These are phyloP conservation scores for Paraleonurus japonicus DNA, from an alignment of 257 asterid genomes.

Conservation along the genomic window DNA sequence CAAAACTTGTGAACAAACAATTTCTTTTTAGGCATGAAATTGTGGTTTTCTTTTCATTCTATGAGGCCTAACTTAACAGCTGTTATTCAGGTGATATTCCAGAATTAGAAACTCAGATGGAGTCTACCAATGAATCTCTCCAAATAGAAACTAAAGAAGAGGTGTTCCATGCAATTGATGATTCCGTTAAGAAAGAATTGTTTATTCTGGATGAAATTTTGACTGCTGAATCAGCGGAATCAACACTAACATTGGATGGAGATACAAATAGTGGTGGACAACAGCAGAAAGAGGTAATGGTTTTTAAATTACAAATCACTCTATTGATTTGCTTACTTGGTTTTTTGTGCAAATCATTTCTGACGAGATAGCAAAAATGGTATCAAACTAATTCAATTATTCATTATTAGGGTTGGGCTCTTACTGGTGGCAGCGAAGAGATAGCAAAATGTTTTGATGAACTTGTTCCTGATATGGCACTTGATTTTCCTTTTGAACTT, in stretches of 20 bases:
- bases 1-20: constrained; percentile 3
- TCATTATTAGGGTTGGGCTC: constrained; percentile 71
- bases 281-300: constrained; percentile 60
- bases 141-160: constrained; percentile 43
- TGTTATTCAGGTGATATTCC: constrained; percentile 35
- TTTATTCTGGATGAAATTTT: constrained; percentile 77
- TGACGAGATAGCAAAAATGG: too few relatives aligned
- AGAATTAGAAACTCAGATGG: constrained; percentile 38
- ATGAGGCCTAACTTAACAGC: constrained; percentile 30
- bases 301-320: constrained; percentile 7
- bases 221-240: constrained; percentile 50
- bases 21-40: constrained; percentile 2
- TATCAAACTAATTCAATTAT: constrained; percentile 14
- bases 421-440: constrained; percentile 56
- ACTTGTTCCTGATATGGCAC: constrained; percentile 98
- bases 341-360: constrained; percentile 16
- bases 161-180: constrained; percentile 36
- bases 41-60: constrained; percentile 13
- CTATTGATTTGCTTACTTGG: constrained; percentile 2
- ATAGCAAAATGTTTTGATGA: constrained; percentile 70
- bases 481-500: constrained; percentile 84
- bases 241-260: constrained; percentile 36
- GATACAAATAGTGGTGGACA: constrained; percentile 42
- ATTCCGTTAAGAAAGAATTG: constrained; percentile 37
- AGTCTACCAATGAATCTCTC: constrained; percentile 39